A percentile compares a stretch with the other conserved stretches of the same genome.
phyloP scores from a whole-genome alignment of 768 basidiomycete species.

The Auricularia cornea region DNA sequence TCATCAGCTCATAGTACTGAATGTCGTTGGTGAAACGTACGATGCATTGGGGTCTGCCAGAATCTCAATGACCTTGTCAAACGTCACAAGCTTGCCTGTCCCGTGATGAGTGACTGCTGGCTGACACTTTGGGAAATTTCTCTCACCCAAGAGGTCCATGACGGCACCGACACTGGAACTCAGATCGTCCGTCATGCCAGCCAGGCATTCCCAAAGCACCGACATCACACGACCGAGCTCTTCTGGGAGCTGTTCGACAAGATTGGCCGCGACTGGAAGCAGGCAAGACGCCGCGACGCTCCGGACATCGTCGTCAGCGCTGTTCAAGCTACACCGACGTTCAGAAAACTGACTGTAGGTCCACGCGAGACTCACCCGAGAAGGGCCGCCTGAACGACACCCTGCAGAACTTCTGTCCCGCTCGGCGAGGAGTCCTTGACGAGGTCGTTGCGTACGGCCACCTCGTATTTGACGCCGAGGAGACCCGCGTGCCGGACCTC shows the following conservation, averaged over 20 bases:
- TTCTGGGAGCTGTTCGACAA: constrained; percentile 68
- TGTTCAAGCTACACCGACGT: constrained; percentile 53
- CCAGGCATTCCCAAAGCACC: constrained; percentile 85
- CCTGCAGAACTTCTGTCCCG: constrained; percentile 56
- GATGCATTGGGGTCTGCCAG: constrained; percentile 60
- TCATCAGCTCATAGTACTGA: too few relatives aligned
- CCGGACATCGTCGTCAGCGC: constrained; percentile 92
- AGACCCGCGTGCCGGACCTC: constrained; percentile 97
- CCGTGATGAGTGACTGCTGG: neutral
- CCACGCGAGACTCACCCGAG: constrained; percentile 65
- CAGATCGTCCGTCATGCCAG: constrained; percentile 91
- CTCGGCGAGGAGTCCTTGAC: constrained; percentile 38
- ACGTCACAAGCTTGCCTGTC: constrained; percentile 74
- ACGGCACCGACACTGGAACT: constrained; percentile 94
- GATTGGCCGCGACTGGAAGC: constrained; percentile 72
- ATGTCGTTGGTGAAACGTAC: too few relatives aligned
- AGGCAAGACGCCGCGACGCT: constrained; percentile 91
- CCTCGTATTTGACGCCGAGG: constrained; percentile 95
- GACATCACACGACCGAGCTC: constrained; percentile 66
- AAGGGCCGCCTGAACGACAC: constrained; percentile 84
- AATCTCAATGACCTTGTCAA: constrained; percentile 66
- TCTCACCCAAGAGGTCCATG: constrained; percentile 89
- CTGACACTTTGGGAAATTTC: neutral
- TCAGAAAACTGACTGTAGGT: neutral
- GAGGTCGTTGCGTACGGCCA: constrained; percentile 84